These are phyloP conservation scores for Leccinum fallax DNA, from an alignment of 1,284 basidiomycete genomes.

Conservation along the genomic window DNA sequence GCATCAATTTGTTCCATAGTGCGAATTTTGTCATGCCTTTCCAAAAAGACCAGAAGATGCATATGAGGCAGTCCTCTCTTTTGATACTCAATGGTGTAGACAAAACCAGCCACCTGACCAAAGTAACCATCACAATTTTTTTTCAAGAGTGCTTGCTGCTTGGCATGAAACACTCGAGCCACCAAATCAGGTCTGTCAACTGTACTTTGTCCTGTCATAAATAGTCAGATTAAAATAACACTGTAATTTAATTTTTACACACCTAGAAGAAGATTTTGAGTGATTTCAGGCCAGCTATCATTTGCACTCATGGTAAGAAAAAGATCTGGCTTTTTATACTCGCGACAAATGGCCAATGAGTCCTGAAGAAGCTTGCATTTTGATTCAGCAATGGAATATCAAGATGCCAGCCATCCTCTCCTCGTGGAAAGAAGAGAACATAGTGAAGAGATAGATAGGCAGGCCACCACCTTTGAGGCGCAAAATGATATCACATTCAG, in stretches of 20 bases:
- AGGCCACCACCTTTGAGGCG: conserved; percentile 10
- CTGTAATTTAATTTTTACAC: neutral
- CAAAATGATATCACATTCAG: too few species aligned
- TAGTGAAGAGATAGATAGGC: conserved; percentile 42
- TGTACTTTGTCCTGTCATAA: conserved; percentile 11
- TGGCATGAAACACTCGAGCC: neutral
- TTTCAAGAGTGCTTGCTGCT: neutral
- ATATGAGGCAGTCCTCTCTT: neutral
- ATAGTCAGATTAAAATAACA: conserved; percentile 2
- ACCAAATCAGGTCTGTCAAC: neutral
- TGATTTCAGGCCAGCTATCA: neutral
- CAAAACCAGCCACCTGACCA: neutral
- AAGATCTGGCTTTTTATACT: neutral
- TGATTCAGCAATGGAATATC: conserved; percentile 20
- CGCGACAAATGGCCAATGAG: neutral
- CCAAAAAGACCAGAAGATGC: neutral
- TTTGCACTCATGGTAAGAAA: neutral
- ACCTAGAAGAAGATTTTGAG: neutral
- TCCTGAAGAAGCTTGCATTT: neutral
- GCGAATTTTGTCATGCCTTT: neutral
- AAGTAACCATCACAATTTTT: neutral
- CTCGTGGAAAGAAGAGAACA: conserved; percentile 44
- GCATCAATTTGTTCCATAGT: neutral
- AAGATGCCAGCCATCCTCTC: conserved; percentile 43
- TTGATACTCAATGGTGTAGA: neutral